Evolutionary conservation across 2,329 filamentous ascomycete genomes (phyloP).

Genomic region (Arthrobotrys megalospora): DNA sequence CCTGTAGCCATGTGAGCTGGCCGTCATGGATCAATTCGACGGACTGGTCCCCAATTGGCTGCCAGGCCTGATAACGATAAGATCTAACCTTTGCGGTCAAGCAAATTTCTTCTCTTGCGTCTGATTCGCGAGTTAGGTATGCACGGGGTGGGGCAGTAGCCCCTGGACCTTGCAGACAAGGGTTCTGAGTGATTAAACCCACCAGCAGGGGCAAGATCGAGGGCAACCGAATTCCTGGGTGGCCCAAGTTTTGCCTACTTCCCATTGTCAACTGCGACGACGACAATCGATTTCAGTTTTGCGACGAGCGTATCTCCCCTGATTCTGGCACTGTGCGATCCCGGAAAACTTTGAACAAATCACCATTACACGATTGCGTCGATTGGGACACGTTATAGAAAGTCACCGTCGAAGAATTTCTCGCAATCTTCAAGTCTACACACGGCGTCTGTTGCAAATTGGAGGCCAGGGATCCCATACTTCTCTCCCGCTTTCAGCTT

Average conservation of each 20-base stretch:
- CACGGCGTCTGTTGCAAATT: slow-evolving; percentile 36
- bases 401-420: slow-evolving; percentile 41
- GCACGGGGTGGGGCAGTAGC: slow-evolving; percentile 38
- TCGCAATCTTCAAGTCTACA: not conserved
- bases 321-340: slow-evolving; percentile 16
- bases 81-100: slow-evolving; percentile 40
- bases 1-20: slow-evolving; percentile 26
- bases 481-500: slow-evolving; percentile 59
- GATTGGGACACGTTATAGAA: not conserved
- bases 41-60: slow-evolving; percentile 44
- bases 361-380: slow-evolving; percentile 22
- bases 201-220: slow-evolving; percentile 40
- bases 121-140: slow-evolving; percentile 55
- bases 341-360: slow-evolving; percentile 3
- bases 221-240: slow-evolving; percentile 60
- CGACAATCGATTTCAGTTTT: slow-evolving; percentile 27
- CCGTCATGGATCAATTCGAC: slow-evolving; percentile 31
- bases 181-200: slow-evolving; percentile 61
- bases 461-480: slow-evolving; percentile 36
- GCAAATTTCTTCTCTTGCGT: slow-evolving; percentile 39
- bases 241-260: slow-evolving; percentile 44
- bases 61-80: slow-evolving; percentile 48
- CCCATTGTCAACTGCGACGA: slow-evolving; percentile 30
- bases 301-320: slow-evolving; percentile 16
- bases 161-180: slow-evolving; percentile 59